Percentiles rank a stretch among this genome's conserved stretches.
Evolutionary conservation across 2,329 filamentous ascomycete genomes (phyloP).

Genomic region (Aspergillus intermedius): DNA sequence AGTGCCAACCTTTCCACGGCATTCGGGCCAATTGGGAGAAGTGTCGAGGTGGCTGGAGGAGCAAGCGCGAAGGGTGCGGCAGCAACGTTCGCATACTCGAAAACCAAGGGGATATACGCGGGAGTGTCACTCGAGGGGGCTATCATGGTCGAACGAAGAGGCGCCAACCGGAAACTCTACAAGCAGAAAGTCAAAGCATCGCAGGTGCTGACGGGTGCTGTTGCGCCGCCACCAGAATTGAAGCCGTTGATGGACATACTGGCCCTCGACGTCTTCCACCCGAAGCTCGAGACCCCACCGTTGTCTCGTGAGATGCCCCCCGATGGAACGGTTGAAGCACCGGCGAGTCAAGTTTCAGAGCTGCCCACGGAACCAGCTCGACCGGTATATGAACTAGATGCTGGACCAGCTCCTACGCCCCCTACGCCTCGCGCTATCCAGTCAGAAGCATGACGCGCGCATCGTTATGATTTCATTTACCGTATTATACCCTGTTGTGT

Average conservation of each 20-base stretch:
- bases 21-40: conserved; percentile 83
- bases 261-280: conserved; percentile 70
- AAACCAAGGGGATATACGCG: conserved; percentile 92
- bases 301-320: too few relatives aligned
- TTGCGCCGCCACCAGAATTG: conserved; percentile 70
- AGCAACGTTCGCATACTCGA: conserved; percentile 89
- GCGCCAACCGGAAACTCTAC: conserved; percentile 94
- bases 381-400: too few relatives aligned
- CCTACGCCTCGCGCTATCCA: too few relatives aligned
- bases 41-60: conserved; percentile 86
- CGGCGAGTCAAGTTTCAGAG: too few relatives aligned
- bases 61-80: conserved; percentile 79
- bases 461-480: too few relatives aligned
- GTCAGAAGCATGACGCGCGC: too few relatives aligned
- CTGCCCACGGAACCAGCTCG: too few relatives aligned
- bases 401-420: too few relatives aligned
- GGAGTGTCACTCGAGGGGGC: conserved; percentile 88
- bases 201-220: conserved; percentile 70
- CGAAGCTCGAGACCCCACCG: not conserved
- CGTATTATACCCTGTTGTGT: too few relatives aligned
- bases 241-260: conserved; percentile 76
- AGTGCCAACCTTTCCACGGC: conserved; percentile 93
- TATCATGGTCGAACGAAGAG: conserved; percentile 81
- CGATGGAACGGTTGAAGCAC: too few relatives aligned
- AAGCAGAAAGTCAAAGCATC: conserved; percentile 69